Base-by-base conservation (phyloP, 345 rosid genomes). In the Nephelium lappaceum region DNA sequence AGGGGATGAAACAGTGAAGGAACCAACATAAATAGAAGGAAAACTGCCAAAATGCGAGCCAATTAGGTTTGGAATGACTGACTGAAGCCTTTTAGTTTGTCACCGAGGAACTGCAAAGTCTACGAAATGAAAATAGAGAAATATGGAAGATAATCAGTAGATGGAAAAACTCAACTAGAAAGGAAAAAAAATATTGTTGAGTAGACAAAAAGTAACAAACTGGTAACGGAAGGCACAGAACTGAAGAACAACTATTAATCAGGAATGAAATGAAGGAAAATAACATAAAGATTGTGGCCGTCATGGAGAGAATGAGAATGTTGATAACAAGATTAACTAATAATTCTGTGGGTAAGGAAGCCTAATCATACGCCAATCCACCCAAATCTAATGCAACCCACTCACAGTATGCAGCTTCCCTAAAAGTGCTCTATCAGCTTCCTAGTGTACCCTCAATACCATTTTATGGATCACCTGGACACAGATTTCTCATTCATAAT, bases 21-120 rank as follows among this genome's bases (percentile, higher is more conserved):
- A 72, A 70, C 55, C 25, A 4, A 6, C 27, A 21, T 2, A 27
- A 65, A 11, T 77, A 11, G 73, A 36, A 60, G 66, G 67, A 75
- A 43, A 72, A 77, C 80, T 8, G 80, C 81, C 71, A 73, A 69
- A 74, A 76, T 47, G 49, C 66, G 63, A 71, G 68, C 71, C 80
- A 81, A 41, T 31, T 38, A 24, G 75, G 72, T 77, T 66, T 72
- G 84, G 45, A 71, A 43, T 66, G 82, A 79, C 27, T 43, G 72
- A 36, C 36, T 31, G 36, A 31, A 71, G 78, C 78, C 73, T 68
- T 21, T 71, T 78, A 67, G 12, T 77, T 62, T 73, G 88, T 91
- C 91, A 91, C 93, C 95, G 91, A 82, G 93, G 93, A 85, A 88
- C 93, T 61, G 92, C 93, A 81, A 83, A 91, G 83, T 87, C 95